Evolutionary conservation across 2,329 filamentous ascomycete genomes (phyloP).

Genomic region (Ophiostoma australiae): DNA sequence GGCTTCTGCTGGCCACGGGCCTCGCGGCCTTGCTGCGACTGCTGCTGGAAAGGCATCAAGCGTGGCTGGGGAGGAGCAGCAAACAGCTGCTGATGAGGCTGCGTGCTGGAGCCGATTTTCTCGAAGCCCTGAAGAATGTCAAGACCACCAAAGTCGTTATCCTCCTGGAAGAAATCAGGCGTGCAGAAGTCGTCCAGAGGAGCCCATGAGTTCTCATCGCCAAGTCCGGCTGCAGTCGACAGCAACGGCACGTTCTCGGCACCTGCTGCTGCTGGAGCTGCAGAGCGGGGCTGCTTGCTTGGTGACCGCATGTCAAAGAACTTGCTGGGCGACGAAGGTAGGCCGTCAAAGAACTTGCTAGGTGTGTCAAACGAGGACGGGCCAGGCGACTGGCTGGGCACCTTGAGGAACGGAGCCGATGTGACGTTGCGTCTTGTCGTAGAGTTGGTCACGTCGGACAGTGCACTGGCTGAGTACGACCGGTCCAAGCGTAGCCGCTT

Average conservation of each 20-base stretch:
- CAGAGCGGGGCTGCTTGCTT: constrained; percentile 33
- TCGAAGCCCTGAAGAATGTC: constrained; percentile 73
- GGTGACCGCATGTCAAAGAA: constrained; percentile 41
- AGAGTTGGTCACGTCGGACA: constrained; percentile 56
- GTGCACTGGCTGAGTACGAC: constrained; percentile 56
- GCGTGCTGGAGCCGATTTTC: constrained; percentile 58
- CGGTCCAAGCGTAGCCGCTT: constrained; percentile 60
- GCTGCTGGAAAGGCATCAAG: constrained; percentile 32
- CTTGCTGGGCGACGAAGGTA: constrained; percentile 56
- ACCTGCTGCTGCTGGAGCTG: constrained; percentile 28
- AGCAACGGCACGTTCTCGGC: constrained; percentile 24
- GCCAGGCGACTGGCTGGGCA: constrained; percentile 39
- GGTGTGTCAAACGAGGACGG: constrained; percentile 49
- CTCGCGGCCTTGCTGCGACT: constrained; percentile 31
- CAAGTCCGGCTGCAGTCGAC: constrained; percentile 29
- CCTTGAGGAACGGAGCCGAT: constrained; percentile 49
- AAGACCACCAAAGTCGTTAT: constrained; percentile 54
- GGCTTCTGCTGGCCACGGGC: constrained; percentile 34
- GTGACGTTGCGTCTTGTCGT: constrained; percentile 48
- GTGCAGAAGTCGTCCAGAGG: constrained; percentile 50
- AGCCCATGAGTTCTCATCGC: constrained; percentile 43
- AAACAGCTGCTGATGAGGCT: constrained; percentile 29
- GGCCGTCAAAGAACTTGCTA: constrained; percentile 52
- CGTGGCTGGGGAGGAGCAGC: constrained; percentile 35
- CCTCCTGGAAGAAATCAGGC: constrained; percentile 54